Percentiles rank a stretch among this genome's conserved stretches.
phyloP scores from a whole-genome alignment of 495 filamentous ascomycete genomes.

The Arthonia radiata region DNA sequence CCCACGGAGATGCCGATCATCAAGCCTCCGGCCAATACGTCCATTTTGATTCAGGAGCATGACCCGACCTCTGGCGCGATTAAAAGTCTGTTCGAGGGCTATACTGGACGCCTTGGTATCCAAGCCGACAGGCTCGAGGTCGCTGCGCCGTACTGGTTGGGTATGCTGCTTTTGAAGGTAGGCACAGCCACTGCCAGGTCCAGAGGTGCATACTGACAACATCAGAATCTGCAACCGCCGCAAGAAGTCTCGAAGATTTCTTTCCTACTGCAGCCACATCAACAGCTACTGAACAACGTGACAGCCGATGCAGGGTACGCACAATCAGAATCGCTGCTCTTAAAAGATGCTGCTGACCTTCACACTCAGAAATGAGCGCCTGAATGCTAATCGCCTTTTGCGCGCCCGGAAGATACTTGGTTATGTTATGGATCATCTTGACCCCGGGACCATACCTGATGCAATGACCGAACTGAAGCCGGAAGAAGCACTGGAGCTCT shows the following conservation, averaged over 20 bases:
- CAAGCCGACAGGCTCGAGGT: slow-evolving; percentile 70
- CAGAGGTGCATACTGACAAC: too few species aligned
- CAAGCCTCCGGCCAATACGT: slow-evolving; percentile 51
- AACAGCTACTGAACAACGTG: slow-evolving; percentile 38
- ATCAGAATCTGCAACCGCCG: slow-evolving; percentile 49
- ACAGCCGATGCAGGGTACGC: slow-evolving; percentile 14
- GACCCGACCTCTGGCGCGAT: slow-evolving; percentile 67
- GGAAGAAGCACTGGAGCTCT: slow-evolving; percentile 81
- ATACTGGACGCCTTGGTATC: slow-evolving; percentile 45
- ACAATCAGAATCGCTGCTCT: slow-evolving; percentile 28
- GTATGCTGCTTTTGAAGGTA: slow-evolving; percentile 64
- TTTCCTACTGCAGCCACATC: slow-evolving; percentile 69
- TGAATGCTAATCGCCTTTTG: slow-evolving; percentile 95
- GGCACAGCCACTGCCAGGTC: slow-evolving; percentile 1
- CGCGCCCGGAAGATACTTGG: slow-evolving; percentile 82
- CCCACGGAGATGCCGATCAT: slow-evolving; percentile 69
- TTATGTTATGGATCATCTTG: slow-evolving; percentile 80
- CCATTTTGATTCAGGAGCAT: slow-evolving; percentile 88
- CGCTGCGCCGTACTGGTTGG: slow-evolving; percentile 70
- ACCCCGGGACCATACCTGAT: slow-evolving; percentile 12
- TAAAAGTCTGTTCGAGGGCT: slow-evolving; percentile 76
- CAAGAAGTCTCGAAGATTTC: slow-evolving; percentile 91
- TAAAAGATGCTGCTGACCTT: slow-evolving; percentile 22
- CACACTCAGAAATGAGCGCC: slow-evolving; percentile 39
- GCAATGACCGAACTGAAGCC: slow-evolving; percentile 29